Base-by-base conservation (phyloP, 805 yeast genomes). In the Metschnikowia reukaufii region DNA sequence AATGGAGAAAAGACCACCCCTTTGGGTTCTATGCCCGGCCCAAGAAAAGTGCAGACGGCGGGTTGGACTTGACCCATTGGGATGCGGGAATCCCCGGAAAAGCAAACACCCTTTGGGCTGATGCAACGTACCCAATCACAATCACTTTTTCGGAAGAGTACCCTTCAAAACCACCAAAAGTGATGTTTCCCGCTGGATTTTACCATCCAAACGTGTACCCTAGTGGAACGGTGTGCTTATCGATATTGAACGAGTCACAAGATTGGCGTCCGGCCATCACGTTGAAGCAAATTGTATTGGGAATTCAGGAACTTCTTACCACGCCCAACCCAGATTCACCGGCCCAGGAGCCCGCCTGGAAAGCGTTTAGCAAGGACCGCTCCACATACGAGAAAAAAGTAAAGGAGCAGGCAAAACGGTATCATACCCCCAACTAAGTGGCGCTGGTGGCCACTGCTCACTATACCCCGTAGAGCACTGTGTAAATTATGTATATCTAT, bases 201-300 rank as follows among this genome's bases (percentile, higher is more conserved):
- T 94, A 90, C 69, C 99, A 94, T 67, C 99, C 99, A 10, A 94
- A 94, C 60, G 92, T 94, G 8, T 94, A 94, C 60, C 99, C 99
- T 1, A 87, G 96, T 46, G 99, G 99, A 1, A 94, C 98, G 1
- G 84, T 94, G 31, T 94, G 99, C 68, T 77, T 94, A 39, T 84
- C 95, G 44, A 91, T 94, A 45, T 74, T 94, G 62, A 94, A 94
- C 66, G 99, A 94, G 65, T 90, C 85, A 38, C 95, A 91, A 66
- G 98, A 89, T 66, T 94, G 99, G 99, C 81, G 96, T 61, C 99
- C 99, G 0, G 96, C 97, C 7, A 86, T 92, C 56, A 88, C 96
- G 13, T 68, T 92, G 55, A 90, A 88, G 62, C 96, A 92, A 63
- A 85, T 94, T 48, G 84, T 86, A 1, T 71, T 90, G 51, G 99